Percentiles rank a stretch among this genome's conserved stretches.
phyloP scores from a whole-genome alignment of 176 grass and related monocot genomes.

The Eleusine indica region DNA sequence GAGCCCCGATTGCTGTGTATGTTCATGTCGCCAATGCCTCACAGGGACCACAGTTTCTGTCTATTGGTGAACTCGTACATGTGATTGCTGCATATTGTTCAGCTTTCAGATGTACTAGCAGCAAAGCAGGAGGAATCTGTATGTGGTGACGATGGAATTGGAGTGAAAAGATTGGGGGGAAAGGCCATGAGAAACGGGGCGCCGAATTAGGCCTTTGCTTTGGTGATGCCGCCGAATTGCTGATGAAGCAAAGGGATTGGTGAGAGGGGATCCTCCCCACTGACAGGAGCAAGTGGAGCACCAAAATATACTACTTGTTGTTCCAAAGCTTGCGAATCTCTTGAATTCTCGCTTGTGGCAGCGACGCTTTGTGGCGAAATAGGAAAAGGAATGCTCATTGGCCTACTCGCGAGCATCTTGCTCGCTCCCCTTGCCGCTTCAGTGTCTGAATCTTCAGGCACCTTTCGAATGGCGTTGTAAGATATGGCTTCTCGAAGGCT shows the following conservation, averaged over 20 bases:
- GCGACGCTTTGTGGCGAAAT: neutral
- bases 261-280: constrained; percentile 26
- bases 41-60: neutral
- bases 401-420: constrained; percentile 13
- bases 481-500: constrained; percentile 34
- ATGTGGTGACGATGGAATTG: constrained; percentile 8
- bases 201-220: constrained; percentile 31
- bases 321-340: constrained; percentile 4
- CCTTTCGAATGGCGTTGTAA: neutral
- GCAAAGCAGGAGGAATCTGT: constrained; percentile 14
- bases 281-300: constrained; percentile 36
- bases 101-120: neutral
- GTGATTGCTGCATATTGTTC: neutral
- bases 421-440: neutral
- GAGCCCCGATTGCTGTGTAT: neutral
- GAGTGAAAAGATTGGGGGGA: neutral
- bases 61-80: neutral
- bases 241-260: constrained; percentile 48
- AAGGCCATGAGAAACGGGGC: neutral
- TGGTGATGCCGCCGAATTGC: constrained; percentile 27
- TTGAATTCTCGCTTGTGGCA: constrained; percentile 27
- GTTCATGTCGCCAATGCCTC: neutral
- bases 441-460: constrained; percentile 32
- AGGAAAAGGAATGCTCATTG: neutral
- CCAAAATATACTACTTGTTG: neutral